Evolutionary conservation across 306 rosid species (phyloP).

Genomic region (Luffa aegyptiaca): DNA sequence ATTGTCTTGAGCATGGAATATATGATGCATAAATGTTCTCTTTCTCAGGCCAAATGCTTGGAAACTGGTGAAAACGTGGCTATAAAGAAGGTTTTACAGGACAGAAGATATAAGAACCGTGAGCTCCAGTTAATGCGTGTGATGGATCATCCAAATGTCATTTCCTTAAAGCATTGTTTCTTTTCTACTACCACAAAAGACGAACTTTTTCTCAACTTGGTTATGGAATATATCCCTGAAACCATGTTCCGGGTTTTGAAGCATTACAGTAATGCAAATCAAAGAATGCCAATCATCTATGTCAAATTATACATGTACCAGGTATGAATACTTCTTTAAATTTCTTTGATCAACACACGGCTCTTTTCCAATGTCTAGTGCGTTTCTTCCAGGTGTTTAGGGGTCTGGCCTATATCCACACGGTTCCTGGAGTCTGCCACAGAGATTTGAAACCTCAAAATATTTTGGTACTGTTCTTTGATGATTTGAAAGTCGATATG

Average conservation of each 20-base stretch:
- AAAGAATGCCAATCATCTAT: slow-evolving; percentile 79
- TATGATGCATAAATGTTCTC: background rate
- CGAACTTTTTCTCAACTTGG: slow-evolving; percentile 91
- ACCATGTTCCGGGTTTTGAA: slow-evolving; percentile 75
- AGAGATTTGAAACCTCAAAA: slow-evolving; percentile 96
- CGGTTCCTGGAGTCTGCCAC: slow-evolving; percentile 90
- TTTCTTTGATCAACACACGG: background rate
- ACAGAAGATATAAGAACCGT: slow-evolving; percentile 81
- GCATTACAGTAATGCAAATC: slow-evolving; percentile 71
- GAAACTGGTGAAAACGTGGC: slow-evolving; percentile 95
- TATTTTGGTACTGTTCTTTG: slow-evolving; percentile 54
- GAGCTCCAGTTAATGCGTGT: slow-evolving; percentile 92
- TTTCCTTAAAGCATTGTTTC: slow-evolving; percentile 89
- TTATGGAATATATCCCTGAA: slow-evolving; percentile 96
- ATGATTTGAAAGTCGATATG: background rate
- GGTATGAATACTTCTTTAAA: slow-evolving; percentile 25
- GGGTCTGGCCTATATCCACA: slow-evolving; percentile 85
- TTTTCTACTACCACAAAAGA: slow-evolving; percentile 83
- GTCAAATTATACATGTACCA: slow-evolving; percentile 93
- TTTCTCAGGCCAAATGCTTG: slow-evolving; percentile 76
- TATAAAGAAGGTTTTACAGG: slow-evolving; percentile 87
- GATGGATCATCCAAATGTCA: slow-evolving; percentile 95
- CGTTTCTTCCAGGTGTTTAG: slow-evolving; percentile 60
- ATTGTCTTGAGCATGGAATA: background rate
- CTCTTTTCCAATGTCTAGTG: slow-evolving; percentile 11